phyloP scores from a whole-genome alignment of 2,329 filamentous ascomycete species.

The Cadophora luteo-olivacea region DNA sequence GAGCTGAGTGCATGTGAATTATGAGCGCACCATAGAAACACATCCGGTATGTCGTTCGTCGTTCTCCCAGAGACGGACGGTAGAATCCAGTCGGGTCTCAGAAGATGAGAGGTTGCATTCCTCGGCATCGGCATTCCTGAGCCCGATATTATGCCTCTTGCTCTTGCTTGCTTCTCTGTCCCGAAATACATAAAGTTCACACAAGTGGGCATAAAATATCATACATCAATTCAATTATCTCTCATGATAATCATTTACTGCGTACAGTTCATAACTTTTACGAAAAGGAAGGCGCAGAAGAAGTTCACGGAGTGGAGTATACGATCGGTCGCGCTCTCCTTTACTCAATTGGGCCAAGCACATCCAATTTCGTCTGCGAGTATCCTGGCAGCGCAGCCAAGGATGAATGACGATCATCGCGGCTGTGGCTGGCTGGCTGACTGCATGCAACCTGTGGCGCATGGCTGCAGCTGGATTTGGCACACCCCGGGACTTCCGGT shows the following conservation, averaged over 20 bases:
- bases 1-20: not conserved
- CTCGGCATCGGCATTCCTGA: no score
- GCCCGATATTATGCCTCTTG: no score
- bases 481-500: not conserved
- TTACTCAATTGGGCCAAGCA: not conserved
- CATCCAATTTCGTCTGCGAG: no score
- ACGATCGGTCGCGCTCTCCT: not conserved
- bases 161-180: no score
- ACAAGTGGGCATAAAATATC: no score
- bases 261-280: not conserved
- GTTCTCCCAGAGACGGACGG: not conserved
- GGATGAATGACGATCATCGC: not conserved
- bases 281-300: not conserved
- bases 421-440: constrained; percentile 1
- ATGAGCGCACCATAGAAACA: not conserved
- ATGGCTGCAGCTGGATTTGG: not conserved
- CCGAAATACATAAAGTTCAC: no score
- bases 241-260: no score
- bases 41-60: not conserved
- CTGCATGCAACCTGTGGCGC: no score
- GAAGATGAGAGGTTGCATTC: not conserved
- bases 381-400: not conserved
- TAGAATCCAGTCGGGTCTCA: not conserved
- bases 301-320: no score
- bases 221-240: no score